Base-by-base conservation (phyloP, 2,329 filamentous ascomycete genomes). In the Fusarium sp. region DNA sequence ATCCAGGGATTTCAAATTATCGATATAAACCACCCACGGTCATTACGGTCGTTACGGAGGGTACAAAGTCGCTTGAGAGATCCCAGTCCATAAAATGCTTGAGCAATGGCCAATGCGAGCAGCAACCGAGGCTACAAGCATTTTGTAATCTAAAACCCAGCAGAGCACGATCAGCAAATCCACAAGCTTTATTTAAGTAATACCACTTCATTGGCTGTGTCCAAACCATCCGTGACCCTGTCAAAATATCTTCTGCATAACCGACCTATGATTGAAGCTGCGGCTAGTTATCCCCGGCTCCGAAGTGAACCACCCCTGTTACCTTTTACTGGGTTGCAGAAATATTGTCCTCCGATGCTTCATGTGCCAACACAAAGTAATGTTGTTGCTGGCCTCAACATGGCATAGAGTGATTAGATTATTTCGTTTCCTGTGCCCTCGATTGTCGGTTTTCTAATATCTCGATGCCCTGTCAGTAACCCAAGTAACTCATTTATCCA, bases 401-500 rank as follows among this genome's bases (percentile, higher is more conserved):
- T 37, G 18, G 3, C 34, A 11, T 37, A 37, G 11, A n/a, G 10
- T 12, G 10, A n/a, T 10, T 5, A 11, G 18, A n/a, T 37, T n/a
- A 37, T 37, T n/a, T 37, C 34, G 18, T 6, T 5, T n/a, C 34
- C 34, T n/a, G 18, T n/a, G 10, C 10, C 10, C 34, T 37, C 5
- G 18, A 37, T n/a, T 18, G 9, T n/a, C 34, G 34, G 10, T 37
- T 37, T n/a, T 37, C 34, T n/a, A 16, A 37, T 37, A 37, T n/a
- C 34, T 18, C 16, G 18, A 37, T 37, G 34, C 34, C 63, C 47
- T 69, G 66, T 47, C 46, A 50, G 25, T 53, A 23, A 65, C 53
- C 65, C 40, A 51, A 59, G 55, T 55, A 59, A 59, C 32, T 68
- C 66, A 68, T 65, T 67, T 63, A 40, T 32, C 27, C 42, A 56